Percentiles rank a stretch among this genome's conserved stretches.
phyloP scores from a whole-genome alignment of 75 land plant genomes.

The Cupressus sempervirens region DNA sequence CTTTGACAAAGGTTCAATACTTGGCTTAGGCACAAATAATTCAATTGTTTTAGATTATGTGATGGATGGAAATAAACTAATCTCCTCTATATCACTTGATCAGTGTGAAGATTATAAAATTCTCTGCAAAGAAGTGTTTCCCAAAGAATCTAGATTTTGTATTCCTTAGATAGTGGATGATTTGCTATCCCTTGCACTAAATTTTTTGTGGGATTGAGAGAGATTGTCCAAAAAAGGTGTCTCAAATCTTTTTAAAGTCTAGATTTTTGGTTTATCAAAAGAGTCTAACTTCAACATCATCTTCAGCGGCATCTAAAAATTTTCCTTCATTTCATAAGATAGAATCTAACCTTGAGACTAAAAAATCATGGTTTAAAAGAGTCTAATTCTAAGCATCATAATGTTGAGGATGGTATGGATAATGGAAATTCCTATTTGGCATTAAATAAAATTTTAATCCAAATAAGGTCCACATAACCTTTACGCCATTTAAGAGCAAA shows the following conservation, averaged over 20 bases:
- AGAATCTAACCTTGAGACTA: neutral
- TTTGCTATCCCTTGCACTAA: conserved; percentile 42
- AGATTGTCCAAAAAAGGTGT: conserved; percentile 17
- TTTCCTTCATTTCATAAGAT: conserved; percentile 1
- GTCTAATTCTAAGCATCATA: neutral
- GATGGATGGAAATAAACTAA: too few relatives aligned
- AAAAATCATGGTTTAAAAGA: neutral
- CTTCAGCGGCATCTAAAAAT: neutral
- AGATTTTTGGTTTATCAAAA: conserved; percentile 62
- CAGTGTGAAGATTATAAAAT: neutral
- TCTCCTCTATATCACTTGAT: neutral
- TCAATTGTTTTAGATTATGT: too few relatives aligned
- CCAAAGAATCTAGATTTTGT: neutral
- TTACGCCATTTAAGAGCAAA: too few relatives aligned
- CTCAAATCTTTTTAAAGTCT: conserved; percentile 36
- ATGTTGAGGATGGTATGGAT: neutral
- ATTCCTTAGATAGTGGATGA: conserved; percentile 27
- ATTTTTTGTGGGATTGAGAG: conserved; percentile 51
- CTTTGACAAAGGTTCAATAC: too few relatives aligned
- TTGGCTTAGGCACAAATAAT: too few relatives aligned
- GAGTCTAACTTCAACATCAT: conserved; percentile 15
- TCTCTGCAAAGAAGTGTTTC: neutral
- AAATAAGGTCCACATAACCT: neutral
- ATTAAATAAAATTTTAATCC: neutral
- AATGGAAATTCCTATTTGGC: neutral